phyloP scores from a whole-genome alignment of 2,329 filamentous ascomycete species.

The Huntiella omanensis region DNA sequence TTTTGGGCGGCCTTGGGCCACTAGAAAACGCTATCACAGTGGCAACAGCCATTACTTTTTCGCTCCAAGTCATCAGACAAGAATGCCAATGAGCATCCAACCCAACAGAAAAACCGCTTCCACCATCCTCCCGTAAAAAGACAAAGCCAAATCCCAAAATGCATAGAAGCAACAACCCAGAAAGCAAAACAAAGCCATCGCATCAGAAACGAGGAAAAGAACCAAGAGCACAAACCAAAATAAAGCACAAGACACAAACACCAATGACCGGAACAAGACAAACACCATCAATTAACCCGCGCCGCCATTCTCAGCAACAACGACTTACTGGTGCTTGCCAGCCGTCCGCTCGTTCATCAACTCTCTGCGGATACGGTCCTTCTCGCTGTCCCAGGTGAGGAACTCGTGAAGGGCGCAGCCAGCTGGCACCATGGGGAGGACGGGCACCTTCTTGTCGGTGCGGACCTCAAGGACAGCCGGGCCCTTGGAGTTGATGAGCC shows the following conservation, averaged over 20 bases:
- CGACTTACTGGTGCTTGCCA: slow-evolving; percentile 25
- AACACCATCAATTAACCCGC: no score
- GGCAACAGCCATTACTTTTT: neutral
- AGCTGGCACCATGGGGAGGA: slow-evolving; percentile 92
- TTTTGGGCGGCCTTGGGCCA: neutral
- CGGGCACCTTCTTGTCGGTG: slow-evolving; percentile 79
- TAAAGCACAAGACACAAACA: neutral
- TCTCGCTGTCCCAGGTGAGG: slow-evolving; percentile 63
- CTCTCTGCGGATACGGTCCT: slow-evolving; percentile 47
- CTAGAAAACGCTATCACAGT: neutral
- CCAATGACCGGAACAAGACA: no score
- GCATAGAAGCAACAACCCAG: neutral
- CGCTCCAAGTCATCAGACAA: neutral
- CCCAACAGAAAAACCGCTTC: no score
- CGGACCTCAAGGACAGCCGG: slow-evolving; percentile 84
- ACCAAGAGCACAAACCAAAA: neutral
- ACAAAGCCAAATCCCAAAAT: neutral
- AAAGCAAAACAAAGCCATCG: neutral
- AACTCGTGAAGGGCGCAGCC: slow-evolving; percentile 84
- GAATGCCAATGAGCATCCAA: neutral
- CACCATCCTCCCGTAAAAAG: neutral
- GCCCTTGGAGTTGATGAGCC: slow-evolving; percentile 60
- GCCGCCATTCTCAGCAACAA: neutral
- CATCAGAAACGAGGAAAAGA: slow-evolving; percentile 1
- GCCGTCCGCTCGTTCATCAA: slow-evolving; percentile 45